Conservation (phyloP, 1,284 basidiomycete species). For the Lentinula novae-zelandiae region DNA sequence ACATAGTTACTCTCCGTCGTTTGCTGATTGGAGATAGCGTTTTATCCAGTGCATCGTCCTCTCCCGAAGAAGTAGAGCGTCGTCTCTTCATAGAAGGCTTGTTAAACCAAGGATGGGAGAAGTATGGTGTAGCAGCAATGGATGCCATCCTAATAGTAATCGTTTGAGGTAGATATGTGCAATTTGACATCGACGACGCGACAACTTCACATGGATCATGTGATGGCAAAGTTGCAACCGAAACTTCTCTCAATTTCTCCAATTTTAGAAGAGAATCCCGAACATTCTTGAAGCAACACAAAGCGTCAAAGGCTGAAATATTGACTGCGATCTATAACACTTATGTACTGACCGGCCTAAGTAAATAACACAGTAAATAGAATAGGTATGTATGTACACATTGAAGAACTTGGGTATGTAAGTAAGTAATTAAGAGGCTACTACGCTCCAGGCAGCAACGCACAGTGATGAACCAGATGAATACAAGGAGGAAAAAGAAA, state of each 20-base stretch:
- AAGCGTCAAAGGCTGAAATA: too few relatives aligned
- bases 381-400: too few relatives aligned
- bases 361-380: too few relatives aligned
- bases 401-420: too few relatives aligned
- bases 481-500: not conserved
- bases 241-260: not conserved
- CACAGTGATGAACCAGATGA: too few relatives aligned
- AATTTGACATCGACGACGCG: not conserved
- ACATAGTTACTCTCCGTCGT: slow-evolving; percentile 36
- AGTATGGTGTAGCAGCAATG: slow-evolving; percentile 2
- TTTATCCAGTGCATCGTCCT: slow-evolving; percentile 4
- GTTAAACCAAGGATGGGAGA: slow-evolving; percentile 16
- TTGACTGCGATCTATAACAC: too few relatives aligned
- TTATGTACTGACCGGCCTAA: too few relatives aligned
- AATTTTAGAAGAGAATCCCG: not conserved
- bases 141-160: not conserved
- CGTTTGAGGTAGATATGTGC: not conserved
- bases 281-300: not conserved
- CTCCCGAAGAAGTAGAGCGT: slow-evolving; percentile 11
- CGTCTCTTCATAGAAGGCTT: slow-evolving; percentile 14
- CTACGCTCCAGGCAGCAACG: too few relatives aligned
- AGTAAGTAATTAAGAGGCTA: too few relatives aligned
- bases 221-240: not conserved
- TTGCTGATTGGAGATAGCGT: not conserved
- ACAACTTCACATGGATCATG: not conserved